Evolutionary conservation across 2,329 filamentous ascomycete genomes (phyloP).

Genomic region (Periglandula ipomoeae): DNA sequence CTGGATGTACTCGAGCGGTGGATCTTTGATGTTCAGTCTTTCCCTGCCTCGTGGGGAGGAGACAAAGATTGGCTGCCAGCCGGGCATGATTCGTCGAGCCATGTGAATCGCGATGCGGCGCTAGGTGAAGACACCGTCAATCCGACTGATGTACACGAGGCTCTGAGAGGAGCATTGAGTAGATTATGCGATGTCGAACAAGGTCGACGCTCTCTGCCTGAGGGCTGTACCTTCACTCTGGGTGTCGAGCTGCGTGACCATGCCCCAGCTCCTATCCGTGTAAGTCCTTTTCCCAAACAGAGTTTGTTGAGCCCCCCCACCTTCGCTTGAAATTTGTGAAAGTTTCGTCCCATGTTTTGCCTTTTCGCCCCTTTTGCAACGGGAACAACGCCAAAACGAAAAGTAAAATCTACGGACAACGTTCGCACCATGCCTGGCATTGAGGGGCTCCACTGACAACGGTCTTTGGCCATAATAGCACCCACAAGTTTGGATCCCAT

Average conservation of each 20-base stretch:
- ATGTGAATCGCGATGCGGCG: slow-evolving; percentile 19
- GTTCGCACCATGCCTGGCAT: no score
- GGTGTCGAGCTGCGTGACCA: slow-evolving; percentile 62
- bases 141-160: slow-evolving; percentile 58
- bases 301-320: slow-evolving; percentile 7
- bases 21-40: slow-evolving; percentile 47
- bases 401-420: no score
- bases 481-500: slow-evolving; percentile 53
- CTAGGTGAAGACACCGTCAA: slow-evolving; percentile 27
- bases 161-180: slow-evolving; percentile 58
- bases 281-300: slow-evolving; percentile 22
- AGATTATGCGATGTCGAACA: slow-evolving; percentile 52
- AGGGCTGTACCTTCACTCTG: slow-evolving; percentile 65
- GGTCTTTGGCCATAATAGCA: slow-evolving; percentile 30
- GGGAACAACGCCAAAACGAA: background rate
- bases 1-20: slow-evolving; percentile 48
- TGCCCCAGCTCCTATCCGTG: slow-evolving; percentile 47
- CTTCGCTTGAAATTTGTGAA: background rate
- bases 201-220: slow-evolving; percentile 47
- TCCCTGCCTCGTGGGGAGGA: slow-evolving; percentile 28
- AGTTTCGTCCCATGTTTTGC: no score
- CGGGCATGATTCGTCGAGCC: background rate
- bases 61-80: background rate
- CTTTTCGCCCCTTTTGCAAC: background rate
- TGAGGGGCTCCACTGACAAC: slow-evolving; percentile 5